Percentiles rank a stretch among this genome's conserved stretches.
phyloP scores from a whole-genome alignment of 208 protist genomes.

The Leishmania turanica region DNA sequence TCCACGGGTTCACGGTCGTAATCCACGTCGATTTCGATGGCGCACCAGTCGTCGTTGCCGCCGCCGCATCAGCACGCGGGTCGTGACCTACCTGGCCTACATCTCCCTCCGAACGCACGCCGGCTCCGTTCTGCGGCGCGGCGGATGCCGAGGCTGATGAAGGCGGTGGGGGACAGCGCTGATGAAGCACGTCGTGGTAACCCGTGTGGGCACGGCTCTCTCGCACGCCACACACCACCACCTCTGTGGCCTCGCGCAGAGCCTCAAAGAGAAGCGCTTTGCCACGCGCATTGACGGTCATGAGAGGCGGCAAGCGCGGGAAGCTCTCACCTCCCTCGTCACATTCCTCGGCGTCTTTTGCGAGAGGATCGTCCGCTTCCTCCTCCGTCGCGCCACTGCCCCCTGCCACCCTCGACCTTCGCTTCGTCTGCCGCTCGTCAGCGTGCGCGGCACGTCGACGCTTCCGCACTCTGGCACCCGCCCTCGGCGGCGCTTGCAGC shows the following conservation, averaged over 20 bases:
- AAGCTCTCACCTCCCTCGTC: neutral
- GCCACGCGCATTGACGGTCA: conserved; percentile 22
- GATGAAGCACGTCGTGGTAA: conserved; percentile 57
- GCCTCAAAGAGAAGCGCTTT: conserved; percentile 51
- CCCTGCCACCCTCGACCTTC: neutral
- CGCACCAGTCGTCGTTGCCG: neutral
- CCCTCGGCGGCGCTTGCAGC: neutral
- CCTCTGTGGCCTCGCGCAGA: conserved; percentile 49
- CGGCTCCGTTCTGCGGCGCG: neutral
- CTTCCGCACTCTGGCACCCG: neutral
- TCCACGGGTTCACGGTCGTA: conserved; percentile 18
- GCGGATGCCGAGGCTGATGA: neutral
- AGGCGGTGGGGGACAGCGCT: conserved; percentile 11
- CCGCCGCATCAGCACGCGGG: neutral
- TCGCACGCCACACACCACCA: conserved; percentile 61
- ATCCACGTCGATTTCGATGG: conserved; percentile 6
- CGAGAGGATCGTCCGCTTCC: neutral
- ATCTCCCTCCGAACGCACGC: neutral
- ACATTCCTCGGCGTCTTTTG: conserved; percentile 6
- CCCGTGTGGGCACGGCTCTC: conserved; percentile 62
- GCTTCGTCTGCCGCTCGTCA: neutral
- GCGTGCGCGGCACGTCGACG: conserved; percentile 3
- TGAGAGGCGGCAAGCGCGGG: neutral
- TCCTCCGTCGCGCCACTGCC: neutral
- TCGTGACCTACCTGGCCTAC: neutral